Percentiles rank a stretch among this genome's conserved stretches.
Evolutionary conservation across 495 filamentous ascomycete species (phyloP).

Genomic region (Hyaloscypha bicolor): DNA sequence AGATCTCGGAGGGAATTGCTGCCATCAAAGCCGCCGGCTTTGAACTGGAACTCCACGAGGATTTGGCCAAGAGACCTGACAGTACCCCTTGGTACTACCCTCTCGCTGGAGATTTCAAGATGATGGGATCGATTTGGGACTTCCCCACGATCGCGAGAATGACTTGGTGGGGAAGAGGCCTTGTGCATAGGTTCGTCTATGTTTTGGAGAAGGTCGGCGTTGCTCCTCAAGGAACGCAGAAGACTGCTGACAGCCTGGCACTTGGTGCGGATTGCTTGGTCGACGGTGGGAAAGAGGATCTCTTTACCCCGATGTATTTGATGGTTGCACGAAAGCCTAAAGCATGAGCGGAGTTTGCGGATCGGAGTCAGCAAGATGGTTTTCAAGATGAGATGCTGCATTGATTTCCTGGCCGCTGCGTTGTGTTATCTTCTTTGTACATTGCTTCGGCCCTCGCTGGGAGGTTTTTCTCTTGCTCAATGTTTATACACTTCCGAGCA

Average conservation of each 20-base stretch:
- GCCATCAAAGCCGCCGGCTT: conserved; percentile 93
- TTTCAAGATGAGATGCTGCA: not conserved
- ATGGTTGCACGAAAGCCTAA: conserved; percentile 92
- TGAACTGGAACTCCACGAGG: conserved; percentile 81
- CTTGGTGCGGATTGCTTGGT: conserved; percentile 85
- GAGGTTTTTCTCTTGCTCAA: not conserved
- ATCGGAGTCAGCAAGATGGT: not conserved
- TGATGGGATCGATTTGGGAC: conserved; percentile 79
- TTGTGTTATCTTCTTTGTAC: not conserved
- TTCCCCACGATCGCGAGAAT: conserved; percentile 84
- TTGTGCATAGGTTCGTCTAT: conserved; percentile 80
- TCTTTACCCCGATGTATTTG: conserved; percentile 99
- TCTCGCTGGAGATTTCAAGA: conserved; percentile 74
- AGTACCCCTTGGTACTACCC: conserved; percentile 94
- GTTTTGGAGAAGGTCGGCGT: conserved; percentile 73
- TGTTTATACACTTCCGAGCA: not conserved
- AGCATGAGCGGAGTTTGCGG: not conserved
- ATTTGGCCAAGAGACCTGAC: conserved; percentile 83
- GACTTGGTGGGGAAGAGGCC: conserved; percentile 79
- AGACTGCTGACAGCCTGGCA: conserved; percentile 90
- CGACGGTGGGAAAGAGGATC: conserved; percentile 84
- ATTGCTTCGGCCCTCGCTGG: not conserved
- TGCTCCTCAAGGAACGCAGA: conserved; percentile 85
- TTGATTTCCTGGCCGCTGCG: not conserved
- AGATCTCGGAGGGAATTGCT: conserved; percentile 75